Evolutionary conservation across 1,284 basidiomycete species (phyloP).

Genomic region (Trametes polyzona): DNA sequence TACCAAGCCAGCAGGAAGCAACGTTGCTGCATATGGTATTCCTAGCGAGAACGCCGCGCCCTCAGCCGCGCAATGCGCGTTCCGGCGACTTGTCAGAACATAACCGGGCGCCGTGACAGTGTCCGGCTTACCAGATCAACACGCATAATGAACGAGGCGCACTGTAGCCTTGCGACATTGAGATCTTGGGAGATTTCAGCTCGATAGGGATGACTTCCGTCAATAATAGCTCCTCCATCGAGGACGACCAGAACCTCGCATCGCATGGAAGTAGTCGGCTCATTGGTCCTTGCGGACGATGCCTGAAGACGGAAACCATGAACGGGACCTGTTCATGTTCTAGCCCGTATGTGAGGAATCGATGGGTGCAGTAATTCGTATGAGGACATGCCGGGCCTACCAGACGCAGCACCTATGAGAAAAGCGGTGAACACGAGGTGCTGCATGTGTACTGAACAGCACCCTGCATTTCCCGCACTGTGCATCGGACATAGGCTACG

Average conservation of each 20-base stretch:
- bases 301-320: no score
- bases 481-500: neutral
- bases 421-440: neutral
- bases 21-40: neutral
- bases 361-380: neutral
- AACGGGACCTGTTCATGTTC: no score
- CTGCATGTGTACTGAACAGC: neutral
- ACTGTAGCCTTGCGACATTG: neutral
- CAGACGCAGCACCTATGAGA: neutral
- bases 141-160: slow-evolving; percentile 3
- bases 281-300: no score
- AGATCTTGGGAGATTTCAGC: neutral
- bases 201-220: no score
- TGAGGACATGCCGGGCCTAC: no score
- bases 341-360: no score
- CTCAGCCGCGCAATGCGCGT: no score
- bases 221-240: no score
- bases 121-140: neutral
- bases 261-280: no score
- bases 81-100: neutral
- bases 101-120: neutral
- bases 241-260: no score
- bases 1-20: no score
- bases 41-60: no score
- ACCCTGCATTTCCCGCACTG: neutral